phyloP scores from a whole-genome alignment of 495 filamentous ascomycete species.

The Neurospora sp. region DNA sequence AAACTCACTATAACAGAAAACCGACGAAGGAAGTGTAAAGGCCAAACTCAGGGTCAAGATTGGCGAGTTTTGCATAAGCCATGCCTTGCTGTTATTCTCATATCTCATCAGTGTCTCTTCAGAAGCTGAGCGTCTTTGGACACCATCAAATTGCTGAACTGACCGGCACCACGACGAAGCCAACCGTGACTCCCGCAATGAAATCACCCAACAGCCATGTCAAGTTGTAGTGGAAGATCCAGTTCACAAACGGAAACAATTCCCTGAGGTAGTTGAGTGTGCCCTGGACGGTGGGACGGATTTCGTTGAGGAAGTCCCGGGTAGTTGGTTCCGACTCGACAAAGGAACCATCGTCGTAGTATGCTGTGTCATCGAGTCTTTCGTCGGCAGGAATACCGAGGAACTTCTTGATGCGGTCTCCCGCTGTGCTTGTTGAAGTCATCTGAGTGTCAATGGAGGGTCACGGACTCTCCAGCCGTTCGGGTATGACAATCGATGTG shows the following conservation, averaged over 20 bases:
- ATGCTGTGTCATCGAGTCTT: constrained; percentile 11
- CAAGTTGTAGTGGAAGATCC: constrained; percentile 43
- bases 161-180: constrained; percentile 21
- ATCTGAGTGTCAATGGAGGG: neutral
- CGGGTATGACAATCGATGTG: neutral
- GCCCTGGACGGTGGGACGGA: constrained; percentile 43
- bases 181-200: constrained; percentile 27
- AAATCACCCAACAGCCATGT: constrained; percentile 42
- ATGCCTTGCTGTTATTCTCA: constrained; percentile 55
- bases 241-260: constrained; percentile 38
- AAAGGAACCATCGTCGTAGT: constrained; percentile 47
- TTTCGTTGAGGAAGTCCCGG: constrained; percentile 52
- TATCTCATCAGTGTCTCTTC: constrained; percentile 24
- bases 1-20: constrained; percentile 42
- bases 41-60: constrained; percentile 48
- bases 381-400: constrained; percentile 18
- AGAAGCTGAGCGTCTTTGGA: constrained; percentile 1
- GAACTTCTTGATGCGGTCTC: constrained; percentile 20
- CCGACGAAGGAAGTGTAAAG: constrained; percentile 60
- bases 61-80: constrained; percentile 53
- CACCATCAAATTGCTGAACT: neutral
- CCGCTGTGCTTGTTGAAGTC: constrained; percentile 6
- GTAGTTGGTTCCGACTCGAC: constrained; percentile 68
- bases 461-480: neutral
- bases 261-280: constrained; percentile 41